Evolutionary conservation across 176 grass and related monocot species (phyloP).

Genomic region (Eleusine coracana): DNA sequence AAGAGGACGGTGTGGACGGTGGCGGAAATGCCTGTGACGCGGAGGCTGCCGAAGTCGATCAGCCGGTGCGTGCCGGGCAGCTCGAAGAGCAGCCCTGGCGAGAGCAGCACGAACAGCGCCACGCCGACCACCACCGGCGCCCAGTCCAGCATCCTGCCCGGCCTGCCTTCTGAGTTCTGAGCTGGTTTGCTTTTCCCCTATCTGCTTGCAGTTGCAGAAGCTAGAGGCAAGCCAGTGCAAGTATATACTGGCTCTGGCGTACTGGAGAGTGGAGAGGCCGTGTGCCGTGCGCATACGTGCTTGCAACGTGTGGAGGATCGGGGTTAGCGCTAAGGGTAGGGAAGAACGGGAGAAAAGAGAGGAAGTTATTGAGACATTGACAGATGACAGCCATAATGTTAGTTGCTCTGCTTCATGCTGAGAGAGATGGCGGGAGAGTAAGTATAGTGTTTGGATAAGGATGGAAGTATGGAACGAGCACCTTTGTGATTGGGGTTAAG

Average conservation of each 20-base stretch:
- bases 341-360: not conserved
- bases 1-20: slow-evolving; percentile 73
- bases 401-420: not conserved
- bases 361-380: slow-evolving; percentile 3
- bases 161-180: no score
- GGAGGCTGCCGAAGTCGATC: slow-evolving; percentile 65
- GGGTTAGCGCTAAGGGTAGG: no score
- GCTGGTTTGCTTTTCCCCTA: no score
- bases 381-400: not conserved
- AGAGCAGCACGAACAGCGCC: slow-evolving; percentile 68
- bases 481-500: no score
- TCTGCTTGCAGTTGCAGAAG: not conserved
- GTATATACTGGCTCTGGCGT: not conserved
- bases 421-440: not conserved
- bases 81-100: slow-evolving; percentile 76
- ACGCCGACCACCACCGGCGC: slow-evolving; percentile 72
- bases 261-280: no score
- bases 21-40: slow-evolving; percentile 61
- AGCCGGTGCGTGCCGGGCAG: slow-evolving; percentile 51
- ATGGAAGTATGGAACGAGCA: no score
- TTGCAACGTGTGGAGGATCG: no score
- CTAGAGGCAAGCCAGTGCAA: not conserved
- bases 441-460: no score
- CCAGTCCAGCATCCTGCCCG: slow-evolving; percentile 62
- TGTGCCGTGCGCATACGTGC: no score